Evolutionary conservation across 805 yeast species (phyloP).

Genomic region (Naumovozyma castellii): DNA sequence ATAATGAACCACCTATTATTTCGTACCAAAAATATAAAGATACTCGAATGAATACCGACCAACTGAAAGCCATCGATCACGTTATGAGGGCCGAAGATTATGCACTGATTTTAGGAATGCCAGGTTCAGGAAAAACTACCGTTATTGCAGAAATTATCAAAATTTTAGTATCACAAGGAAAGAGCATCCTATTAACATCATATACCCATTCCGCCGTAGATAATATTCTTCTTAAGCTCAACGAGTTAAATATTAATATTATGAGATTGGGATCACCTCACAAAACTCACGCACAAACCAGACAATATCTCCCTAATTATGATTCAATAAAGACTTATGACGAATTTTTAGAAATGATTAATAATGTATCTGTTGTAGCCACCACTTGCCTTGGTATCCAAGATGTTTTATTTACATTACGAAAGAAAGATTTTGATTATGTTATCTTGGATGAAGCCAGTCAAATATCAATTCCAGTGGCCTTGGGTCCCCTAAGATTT

Average conservation of each 20-base stretch:
- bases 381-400: slow-evolving; percentile 72
- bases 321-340: slow-evolving; percentile 33
- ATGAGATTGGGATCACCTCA: slow-evolving; percentile 57
- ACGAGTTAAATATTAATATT: slow-evolving; percentile 38
- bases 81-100: slow-evolving; percentile 64
- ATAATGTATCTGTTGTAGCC: slow-evolving; percentile 68
- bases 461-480: slow-evolving; percentile 84
- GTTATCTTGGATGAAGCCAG: slow-evolving; percentile 96
- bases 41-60: slow-evolving; percentile 55
- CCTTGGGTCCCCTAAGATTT: slow-evolving; percentile 76
- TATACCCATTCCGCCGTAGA: slow-evolving; percentile 96
- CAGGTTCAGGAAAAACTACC: slow-evolving; percentile 95
- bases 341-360: slow-evolving; percentile 39
- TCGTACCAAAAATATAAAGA: slow-evolving; percentile 10
- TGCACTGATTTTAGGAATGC: slow-evolving; percentile 86
- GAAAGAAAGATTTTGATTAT: slow-evolving; percentile 60
- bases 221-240: slow-evolving; percentile 72
- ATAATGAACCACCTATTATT: slow-evolving; percentile 11
- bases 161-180: slow-evolving; percentile 45
- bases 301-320: slow-evolving; percentile 40
- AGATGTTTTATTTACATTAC: slow-evolving; percentile 22
- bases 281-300: slow-evolving; percentile 54
- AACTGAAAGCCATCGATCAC: slow-evolving; percentile 53
- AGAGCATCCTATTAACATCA: slow-evolving; percentile 68
- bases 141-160: slow-evolving; percentile 70